These are phyloP conservation scores for Hypoxylon lienhwacheense DNA, from an alignment of 495 filamentous ascomycete genomes.

Conservation along the genomic window DNA sequence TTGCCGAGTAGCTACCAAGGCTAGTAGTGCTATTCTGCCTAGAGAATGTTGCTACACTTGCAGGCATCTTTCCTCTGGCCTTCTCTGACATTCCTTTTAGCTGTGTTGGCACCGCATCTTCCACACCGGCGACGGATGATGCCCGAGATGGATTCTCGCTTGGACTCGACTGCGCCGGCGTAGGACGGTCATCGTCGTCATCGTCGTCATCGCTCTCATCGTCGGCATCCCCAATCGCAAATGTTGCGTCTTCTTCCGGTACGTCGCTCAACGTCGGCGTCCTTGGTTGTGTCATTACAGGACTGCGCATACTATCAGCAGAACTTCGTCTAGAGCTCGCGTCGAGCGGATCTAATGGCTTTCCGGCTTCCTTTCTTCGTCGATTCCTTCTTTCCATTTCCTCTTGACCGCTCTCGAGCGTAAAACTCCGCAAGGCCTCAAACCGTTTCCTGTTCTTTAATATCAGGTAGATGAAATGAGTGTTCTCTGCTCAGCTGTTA, in stretches of 20 bases:
- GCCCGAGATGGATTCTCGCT: conserved; percentile 70
- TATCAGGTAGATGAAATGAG: conserved; percentile 78
- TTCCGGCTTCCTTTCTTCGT: conserved; percentile 67
- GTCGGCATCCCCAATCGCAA: conserved; percentile 83
- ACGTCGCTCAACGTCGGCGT: conserved; percentile 70
- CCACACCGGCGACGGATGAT: conserved; percentile 71
- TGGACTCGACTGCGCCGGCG: conserved; percentile 70
- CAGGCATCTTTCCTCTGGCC: conserved; percentile 95
- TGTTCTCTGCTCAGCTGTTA: conserved; percentile 65
- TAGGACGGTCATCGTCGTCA: conserved; percentile 57
- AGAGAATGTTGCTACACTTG: conserved; percentile 77
- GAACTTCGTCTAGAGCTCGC: conserved; percentile 60
- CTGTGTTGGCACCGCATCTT: conserved; percentile 84
- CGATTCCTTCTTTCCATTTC: conserved; percentile 84
- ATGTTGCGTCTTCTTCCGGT: conserved; percentile 77
- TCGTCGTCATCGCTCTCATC: conserved; percentile 77
- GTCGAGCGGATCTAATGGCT: conserved; percentile 49
- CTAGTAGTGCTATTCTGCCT: conserved; percentile 90
- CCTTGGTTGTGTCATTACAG: conserved; percentile 57
- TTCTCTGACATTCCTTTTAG: conserved; percentile 98
- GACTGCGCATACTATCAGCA: conserved; percentile 70
- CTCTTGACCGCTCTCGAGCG: conserved; percentile 90
- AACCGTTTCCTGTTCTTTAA: conserved; percentile 80
- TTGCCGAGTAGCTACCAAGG: conserved; percentile 65
- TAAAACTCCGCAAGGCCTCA: conserved; percentile 86